A percentile compares a stretch with the other conserved stretches of the same genome.
These are phyloP conservation scores for Trichoderma sp. DNA, from an alignment of 2,329 filamentous ascomycete species.

Conservation along the genomic window DNA sequence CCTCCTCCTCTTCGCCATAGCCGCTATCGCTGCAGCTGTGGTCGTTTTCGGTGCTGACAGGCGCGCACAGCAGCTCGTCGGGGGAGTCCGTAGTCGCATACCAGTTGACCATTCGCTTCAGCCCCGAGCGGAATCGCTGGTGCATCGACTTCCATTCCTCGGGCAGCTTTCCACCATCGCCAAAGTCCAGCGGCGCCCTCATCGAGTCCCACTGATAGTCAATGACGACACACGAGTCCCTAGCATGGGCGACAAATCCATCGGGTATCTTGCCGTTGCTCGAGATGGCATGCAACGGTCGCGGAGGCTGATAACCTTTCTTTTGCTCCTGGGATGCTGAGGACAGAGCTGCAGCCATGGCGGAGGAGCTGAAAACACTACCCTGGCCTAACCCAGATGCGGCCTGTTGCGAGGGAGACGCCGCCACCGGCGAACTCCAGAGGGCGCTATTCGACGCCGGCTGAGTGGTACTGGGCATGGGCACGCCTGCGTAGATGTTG, in stretches of 20 bases:
- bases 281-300: conserved; percentile 81
- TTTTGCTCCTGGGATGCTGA: conserved; percentile 29
- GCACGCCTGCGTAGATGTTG: conserved; percentile 43
- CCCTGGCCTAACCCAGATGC: conserved; percentile 32
- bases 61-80: conserved; percentile 53
- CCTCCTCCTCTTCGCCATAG: conserved; percentile 50
- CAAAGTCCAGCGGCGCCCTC: conserved; percentile 75
- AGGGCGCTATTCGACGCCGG: conserved; percentile 29
- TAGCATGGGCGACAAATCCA: conserved; percentile 87
- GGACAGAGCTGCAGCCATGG: conserved; percentile 40
- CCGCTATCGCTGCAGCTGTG: conserved; percentile 27
- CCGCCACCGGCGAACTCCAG: conserved; percentile 37
- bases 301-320: conserved; percentile 69
- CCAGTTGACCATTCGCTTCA: conserved; percentile 81
- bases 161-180: conserved; percentile 80
- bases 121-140: conserved; percentile 76
- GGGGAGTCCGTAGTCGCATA: conserved; percentile 63
- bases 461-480: conserved; percentile 19
- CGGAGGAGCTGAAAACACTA: conserved; percentile 31
- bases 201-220: conserved; percentile 98
- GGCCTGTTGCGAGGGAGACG: conserved; percentile 25
- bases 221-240: conserved; percentile 81
- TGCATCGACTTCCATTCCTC: conserved; percentile 99
- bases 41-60: conserved; percentile 28
- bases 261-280: conserved; percentile 77